Percentiles rank a stretch among this genome's conserved stretches.
Conservation (phyloP, 1,284 basidiomycete genomes). For the Lentinula novae-zelandiae region DNA sequence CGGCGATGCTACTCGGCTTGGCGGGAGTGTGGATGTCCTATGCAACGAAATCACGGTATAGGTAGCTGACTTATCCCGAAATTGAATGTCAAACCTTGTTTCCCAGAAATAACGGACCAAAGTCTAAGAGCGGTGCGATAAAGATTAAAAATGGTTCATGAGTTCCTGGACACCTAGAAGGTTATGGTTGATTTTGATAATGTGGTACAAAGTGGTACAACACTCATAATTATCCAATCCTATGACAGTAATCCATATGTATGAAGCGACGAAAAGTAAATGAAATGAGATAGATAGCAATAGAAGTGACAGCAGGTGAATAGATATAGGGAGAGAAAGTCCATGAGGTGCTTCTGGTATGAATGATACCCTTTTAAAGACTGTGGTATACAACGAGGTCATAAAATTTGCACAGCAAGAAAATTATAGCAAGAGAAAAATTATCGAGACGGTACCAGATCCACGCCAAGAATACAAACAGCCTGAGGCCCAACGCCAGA, state of each 20-base stretch:
- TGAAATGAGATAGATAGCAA: background rate
- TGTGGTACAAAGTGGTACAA: background rate
- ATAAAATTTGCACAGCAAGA: conserved; percentile 17
- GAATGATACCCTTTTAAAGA: background rate
- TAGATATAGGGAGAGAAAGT: background rate
- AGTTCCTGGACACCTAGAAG: background rate
- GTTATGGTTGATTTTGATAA: background rate
- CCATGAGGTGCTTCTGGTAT: background rate
- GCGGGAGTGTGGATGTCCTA: conserved; percentile 39
- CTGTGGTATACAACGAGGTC: conserved; percentile 12
- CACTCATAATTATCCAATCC: conserved; percentile 4
- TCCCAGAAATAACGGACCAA: conserved; percentile 27
- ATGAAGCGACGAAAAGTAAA: background rate
- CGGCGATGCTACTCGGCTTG: conserved; percentile 39
- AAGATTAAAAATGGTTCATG: conserved; percentile 3
- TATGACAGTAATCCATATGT: conserved; percentile 10
- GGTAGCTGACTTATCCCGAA: conserved; percentile 5
- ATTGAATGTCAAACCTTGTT: conserved; percentile 21
- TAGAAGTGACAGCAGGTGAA: conserved; percentile 1
- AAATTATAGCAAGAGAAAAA: conserved; percentile 27
- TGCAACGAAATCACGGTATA: conserved; percentile 6
- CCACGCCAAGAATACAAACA: conserved; percentile 25
- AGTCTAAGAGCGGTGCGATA: conserved; percentile 16
- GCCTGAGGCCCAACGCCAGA: conserved; percentile 16
- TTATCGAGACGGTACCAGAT: conserved; percentile 23